These are phyloP conservation scores for Verticillium zaregamsianum DNA, from an alignment of 2,329 filamentous ascomycete genomes.

Conservation along the genomic window DNA sequence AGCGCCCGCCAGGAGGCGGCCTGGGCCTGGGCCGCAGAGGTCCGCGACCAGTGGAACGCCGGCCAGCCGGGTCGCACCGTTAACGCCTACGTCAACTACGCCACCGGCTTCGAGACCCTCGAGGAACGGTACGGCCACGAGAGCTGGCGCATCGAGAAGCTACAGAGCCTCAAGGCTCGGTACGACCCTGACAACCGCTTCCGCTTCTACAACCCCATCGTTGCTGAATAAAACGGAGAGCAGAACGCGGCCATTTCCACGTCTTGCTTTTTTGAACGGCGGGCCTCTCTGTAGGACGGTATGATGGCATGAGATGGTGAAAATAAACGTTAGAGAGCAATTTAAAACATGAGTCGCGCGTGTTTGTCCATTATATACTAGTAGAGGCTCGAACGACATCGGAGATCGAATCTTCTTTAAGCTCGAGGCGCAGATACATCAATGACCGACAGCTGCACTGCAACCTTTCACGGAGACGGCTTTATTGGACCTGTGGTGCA, in stretches of 20 bases:
- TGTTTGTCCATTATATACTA: too few species aligned
- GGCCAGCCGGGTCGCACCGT: conserved; percentile 11
- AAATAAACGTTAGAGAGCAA: too few species aligned
- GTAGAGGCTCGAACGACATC: too few species aligned
- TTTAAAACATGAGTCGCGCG: too few species aligned
- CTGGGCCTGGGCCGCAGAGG: conserved; percentile 1
- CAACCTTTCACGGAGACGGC: too few species aligned
- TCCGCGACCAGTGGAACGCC: conserved; percentile 11
- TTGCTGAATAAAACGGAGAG: background rate
- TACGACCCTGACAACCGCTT: conserved; percentile 32
- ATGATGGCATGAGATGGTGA: too few species aligned
- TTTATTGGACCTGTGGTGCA: too few species aligned
- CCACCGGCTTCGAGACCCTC: conserved; percentile 14
- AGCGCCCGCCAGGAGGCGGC: background rate
- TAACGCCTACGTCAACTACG: conserved; percentile 20
- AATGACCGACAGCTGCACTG: too few species aligned
- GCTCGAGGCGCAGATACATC: too few species aligned
- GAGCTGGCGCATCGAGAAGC: conserved; percentile 11
- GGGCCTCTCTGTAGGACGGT: too few species aligned
- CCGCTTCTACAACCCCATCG: conserved; percentile 9
- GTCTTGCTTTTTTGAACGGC: background rate
- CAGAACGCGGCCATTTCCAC: background rate
- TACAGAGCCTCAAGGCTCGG: conserved; percentile 26
- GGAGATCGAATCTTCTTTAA: too few species aligned
- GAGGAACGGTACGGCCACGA: conserved; percentile 16